Evolutionary conservation across 2,329 filamentous ascomycete genomes (phyloP).

Genomic region (Zasmidium citrigriseum): DNA sequence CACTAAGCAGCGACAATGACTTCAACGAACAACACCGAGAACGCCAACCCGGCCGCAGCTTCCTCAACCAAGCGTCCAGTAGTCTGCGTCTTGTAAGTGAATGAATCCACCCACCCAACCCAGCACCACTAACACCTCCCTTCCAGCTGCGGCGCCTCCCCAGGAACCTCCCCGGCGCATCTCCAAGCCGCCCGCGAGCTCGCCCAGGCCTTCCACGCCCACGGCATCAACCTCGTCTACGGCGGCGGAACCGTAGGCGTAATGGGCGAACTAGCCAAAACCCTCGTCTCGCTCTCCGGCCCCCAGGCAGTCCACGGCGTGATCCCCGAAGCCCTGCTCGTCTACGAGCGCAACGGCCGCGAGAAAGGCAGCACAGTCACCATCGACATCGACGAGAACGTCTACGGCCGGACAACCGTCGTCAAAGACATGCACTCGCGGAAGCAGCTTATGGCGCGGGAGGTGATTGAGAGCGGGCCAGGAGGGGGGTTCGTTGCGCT

Average conservation of each 20-base stretch:
- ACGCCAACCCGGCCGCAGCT: slow-evolving; percentile 11
- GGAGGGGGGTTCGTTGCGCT: slow-evolving; percentile 89
- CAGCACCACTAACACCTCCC: slow-evolving; percentile 5
- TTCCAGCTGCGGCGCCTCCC: slow-evolving; percentile 74
- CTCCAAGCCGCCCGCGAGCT: slow-evolving; percentile 76
- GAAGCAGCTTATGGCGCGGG: slow-evolving; percentile 89
- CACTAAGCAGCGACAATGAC: neutral
- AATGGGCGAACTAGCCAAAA: slow-evolving; percentile 91
- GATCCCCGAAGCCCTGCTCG: slow-evolving; percentile 81
- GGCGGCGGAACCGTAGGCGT: slow-evolving; percentile 91
- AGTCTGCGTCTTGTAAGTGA: slow-evolving; percentile 79
- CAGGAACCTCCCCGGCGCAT: slow-evolving; percentile 72
- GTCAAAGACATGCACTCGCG: slow-evolving; percentile 96
- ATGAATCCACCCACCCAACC: neutral
- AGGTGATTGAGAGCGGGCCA: slow-evolving; percentile 77
- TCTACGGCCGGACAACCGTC: slow-evolving; percentile 82
- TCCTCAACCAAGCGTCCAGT: slow-evolving; percentile 53
- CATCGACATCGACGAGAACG: slow-evolving; percentile 59
- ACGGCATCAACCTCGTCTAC: slow-evolving; percentile 84
- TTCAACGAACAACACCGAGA: neutral
- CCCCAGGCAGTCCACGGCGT: slow-evolving; percentile 86
- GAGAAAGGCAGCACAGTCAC: slow-evolving; percentile 29
- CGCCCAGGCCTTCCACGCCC: slow-evolving; percentile 70
- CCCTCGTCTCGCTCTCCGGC: slow-evolving; percentile 79
- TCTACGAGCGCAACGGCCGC: slow-evolving; percentile 21